A percentile compares a stretch with the other conserved stretches of the same genome.
Evolutionary conservation across 1,139 yeast species (phyloP).

Genomic region (Yamadazyma diospyri): DNA sequence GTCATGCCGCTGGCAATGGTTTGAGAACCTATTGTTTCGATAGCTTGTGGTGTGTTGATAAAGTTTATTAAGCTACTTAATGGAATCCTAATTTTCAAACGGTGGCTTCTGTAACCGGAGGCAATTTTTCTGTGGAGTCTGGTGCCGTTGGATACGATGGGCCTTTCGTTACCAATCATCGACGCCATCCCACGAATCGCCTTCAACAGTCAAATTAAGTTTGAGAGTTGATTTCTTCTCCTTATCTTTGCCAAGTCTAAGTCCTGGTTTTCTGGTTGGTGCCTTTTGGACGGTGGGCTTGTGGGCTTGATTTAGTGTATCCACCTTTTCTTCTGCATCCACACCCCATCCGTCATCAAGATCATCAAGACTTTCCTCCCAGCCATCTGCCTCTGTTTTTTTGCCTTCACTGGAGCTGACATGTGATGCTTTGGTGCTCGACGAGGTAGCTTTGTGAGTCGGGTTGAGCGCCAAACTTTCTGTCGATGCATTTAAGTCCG

Average conservation of each 20-base stretch:
- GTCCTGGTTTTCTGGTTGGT: conserved; percentile 14
- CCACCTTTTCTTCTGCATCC: conserved; percentile 13
- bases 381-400: background rate
- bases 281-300: conserved; percentile 6
- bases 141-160: background rate
- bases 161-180: conserved; percentile 21
- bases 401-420: background rate
- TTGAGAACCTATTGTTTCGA: no score
- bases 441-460: background rate
- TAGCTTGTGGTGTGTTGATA: no score
- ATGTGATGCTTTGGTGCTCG: background rate
- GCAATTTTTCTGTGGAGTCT: no score
- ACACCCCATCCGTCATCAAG: conserved; percentile 33
- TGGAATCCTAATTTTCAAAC: no score
- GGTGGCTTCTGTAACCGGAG: no score
- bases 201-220: conserved; percentile 41
- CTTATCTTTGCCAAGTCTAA: conserved; percentile 25
- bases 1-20: no score
- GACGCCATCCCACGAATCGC: conserved; percentile 54
- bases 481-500: conserved; percentile 26
- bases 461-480: conserved; percentile 6
- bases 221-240: conserved; percentile 27
- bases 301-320: conserved; percentile 6
- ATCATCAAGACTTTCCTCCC: conserved; percentile 13
- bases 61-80: no score